These are phyloP conservation scores for Leccinum variicolor DNA, from an alignment of 768 basidiomycete genomes.

Conservation along the genomic window DNA sequence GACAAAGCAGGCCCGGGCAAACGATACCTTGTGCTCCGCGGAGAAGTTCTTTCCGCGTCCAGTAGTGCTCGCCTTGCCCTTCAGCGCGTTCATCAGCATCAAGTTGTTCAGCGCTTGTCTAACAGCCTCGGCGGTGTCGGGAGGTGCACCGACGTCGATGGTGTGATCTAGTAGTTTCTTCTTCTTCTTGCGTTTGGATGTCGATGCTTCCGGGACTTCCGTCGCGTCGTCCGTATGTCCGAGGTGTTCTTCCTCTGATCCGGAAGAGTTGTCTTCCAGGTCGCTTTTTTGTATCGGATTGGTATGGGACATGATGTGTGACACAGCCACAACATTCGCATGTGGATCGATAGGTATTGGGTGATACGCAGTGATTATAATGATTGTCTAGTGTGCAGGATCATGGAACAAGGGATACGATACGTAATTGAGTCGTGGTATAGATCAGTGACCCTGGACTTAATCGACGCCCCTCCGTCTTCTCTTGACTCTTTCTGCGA, in stretches of 20 bases:
- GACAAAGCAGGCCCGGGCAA: background rate
- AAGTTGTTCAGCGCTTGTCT: slow-evolving; percentile 69
- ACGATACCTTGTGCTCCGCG: slow-evolving; percentile 82
- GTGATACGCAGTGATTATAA: too few species aligned
- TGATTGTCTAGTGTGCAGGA: background rate
- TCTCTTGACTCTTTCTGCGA: slow-evolving; percentile 44
- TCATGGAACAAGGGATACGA: background rate
- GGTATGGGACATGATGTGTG: slow-evolving; percentile 31
- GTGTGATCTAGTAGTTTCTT: slow-evolving; percentile 77
- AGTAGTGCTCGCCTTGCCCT: slow-evolving; percentile 75
- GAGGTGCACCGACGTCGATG: slow-evolving; percentile 53
- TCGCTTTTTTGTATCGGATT: slow-evolving; percentile 38
- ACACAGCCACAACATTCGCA: slow-evolving; percentile 17
- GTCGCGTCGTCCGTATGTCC: slow-evolving; percentile 11
- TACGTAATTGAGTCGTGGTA: background rate
- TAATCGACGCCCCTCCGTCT: slow-evolving; percentile 26
- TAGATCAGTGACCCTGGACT: background rate
- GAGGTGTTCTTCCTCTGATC: slow-evolving; percentile 29
- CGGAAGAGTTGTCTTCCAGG: slow-evolving; percentile 31
- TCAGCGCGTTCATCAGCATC: slow-evolving; percentile 80
- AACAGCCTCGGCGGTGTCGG: slow-evolving; percentile 64
- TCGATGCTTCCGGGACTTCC: slow-evolving; percentile 31
- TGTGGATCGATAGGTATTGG: too few species aligned
- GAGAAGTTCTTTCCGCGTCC: slow-evolving; percentile 77
- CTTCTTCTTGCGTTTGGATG: slow-evolving; percentile 75